Base-by-base conservation (phyloP, 2,329 filamentous ascomycete genomes). In the Fusarium redolens region DNA sequence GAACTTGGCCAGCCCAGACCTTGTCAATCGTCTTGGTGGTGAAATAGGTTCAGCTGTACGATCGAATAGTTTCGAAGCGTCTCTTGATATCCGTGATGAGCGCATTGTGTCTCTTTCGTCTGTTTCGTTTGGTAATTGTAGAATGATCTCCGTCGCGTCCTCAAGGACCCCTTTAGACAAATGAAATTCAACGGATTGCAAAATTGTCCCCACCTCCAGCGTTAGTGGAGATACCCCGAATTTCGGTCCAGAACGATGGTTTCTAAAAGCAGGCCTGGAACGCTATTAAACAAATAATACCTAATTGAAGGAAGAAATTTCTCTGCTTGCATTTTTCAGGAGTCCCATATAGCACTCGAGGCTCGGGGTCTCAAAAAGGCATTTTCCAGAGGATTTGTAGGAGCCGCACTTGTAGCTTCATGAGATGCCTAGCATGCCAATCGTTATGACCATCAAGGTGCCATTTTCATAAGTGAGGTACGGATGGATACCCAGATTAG, bases 11-110 rank as follows among this genome's bases (percentile, higher is more conserved):
- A 88, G 80, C 5, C 84, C 79, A 62, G 85, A 82, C 69, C 88
- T 81, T 72, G 89, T 86, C 64, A 84, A 84, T 68, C 87, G 84
- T 48, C 85, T 84, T 13, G 82, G 82, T 17, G 80, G 77, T 28
- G 78, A 76, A 41, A 73, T 75, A 45, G 81, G 61, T 17, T 69
- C 69, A 3, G 70, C 51, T 38, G 65, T 69, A 45, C 77, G 77
- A 71, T 87, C 84, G 52, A 90, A 82, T n/a, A 90, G 79, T 69
- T 86, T 89, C 8, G 88, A 82, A 2, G 90, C 88, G 33, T 92
- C 89, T 75, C 85, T 85, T 13, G 89, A 90, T 58, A 90, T 81
- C 45, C 86, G 84, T 13, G 90, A 91, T 8, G 88, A 88, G 45
- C 86, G 84, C 89, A 91, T 91, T 15, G 41, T 58, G 61, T 33